These are phyloP conservation scores for Agaricus blazei DNA, from an alignment of 768 basidiomycete species.

Conservation along the genomic window DNA sequence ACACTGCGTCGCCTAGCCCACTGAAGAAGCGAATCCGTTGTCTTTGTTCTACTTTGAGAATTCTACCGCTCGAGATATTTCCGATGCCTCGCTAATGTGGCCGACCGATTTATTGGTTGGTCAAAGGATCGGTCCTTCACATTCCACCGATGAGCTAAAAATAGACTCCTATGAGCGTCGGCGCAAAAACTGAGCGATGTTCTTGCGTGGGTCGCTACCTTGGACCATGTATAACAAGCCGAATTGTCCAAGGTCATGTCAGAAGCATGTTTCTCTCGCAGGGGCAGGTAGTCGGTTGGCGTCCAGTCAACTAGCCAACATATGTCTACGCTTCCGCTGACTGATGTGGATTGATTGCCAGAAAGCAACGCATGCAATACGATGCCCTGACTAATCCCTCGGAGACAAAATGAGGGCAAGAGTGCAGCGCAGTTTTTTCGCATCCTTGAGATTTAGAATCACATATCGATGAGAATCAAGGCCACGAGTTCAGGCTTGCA, in stretches of 20 bases:
- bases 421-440: no score
- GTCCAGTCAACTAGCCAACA: neutral
- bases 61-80: neutral
- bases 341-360: neutral
- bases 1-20: neutral
- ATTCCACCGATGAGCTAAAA: neutral
- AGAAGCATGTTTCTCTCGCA: neutral
- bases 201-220: neutral
- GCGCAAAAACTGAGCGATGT: slow-evolving; percentile 4
- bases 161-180: slow-evolving; percentile 2
- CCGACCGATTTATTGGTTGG: neutral
- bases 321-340: neutral
- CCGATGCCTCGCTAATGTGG: neutral
- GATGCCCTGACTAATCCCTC: no score
- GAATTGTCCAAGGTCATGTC: neutral
- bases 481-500: no score
- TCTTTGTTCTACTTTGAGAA: slow-evolving; percentile 1
- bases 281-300: neutral
- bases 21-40: neutral
- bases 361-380: no score
- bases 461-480: no score
- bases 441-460: no score
- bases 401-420: no score
- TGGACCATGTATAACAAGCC: neutral
- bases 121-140: neutral